These are phyloP conservation scores for Colletotrichum paranaense DNA, from an alignment of 2,329 filamentous ascomycete genomes.

Conservation along the genomic window DNA sequence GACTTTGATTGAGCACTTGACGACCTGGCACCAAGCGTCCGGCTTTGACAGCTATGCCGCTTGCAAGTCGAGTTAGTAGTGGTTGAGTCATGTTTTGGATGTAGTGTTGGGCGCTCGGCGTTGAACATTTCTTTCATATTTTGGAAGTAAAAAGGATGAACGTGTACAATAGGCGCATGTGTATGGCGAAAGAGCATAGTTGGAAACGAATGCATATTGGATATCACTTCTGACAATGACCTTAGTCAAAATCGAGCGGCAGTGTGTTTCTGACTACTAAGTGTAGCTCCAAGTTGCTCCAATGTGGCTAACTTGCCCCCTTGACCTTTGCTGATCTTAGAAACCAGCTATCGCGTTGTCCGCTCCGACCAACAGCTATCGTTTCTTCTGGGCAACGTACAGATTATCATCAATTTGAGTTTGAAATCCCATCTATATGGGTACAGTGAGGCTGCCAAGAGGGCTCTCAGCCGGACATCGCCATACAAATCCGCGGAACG, in stretches of 20 bases:
- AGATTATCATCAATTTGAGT: background rate
- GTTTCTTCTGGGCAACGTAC: background rate
- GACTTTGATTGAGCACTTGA: conserved; percentile 41
- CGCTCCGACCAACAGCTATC: too few species aligned
- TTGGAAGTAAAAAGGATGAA: background rate
- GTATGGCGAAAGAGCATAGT: background rate
- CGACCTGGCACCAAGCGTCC: conserved; percentile 43
- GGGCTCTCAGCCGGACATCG: background rate
- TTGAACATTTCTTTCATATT: background rate
- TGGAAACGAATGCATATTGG: background rate
- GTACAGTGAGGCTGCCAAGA: background rate
- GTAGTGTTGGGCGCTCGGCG: background rate
- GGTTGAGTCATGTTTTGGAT: background rate
- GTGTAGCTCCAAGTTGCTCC: background rate
- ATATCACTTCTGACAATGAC: background rate
- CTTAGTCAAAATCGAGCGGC: too few species aligned
- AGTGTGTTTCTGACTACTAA: too few species aligned
- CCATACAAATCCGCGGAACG: background rate
- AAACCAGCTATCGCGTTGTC: background rate
- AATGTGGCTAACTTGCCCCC: fast-evolving
- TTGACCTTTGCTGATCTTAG: background rate
- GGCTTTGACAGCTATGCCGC: conserved; percentile 42
- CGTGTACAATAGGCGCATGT: background rate
- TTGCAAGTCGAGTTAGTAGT: conserved; percentile 26
- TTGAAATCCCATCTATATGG: background rate